phyloP scores from a whole-genome alignment of 2,329 filamentous ascomycete genomes.

The Geoglossum cookeanum region DNA sequence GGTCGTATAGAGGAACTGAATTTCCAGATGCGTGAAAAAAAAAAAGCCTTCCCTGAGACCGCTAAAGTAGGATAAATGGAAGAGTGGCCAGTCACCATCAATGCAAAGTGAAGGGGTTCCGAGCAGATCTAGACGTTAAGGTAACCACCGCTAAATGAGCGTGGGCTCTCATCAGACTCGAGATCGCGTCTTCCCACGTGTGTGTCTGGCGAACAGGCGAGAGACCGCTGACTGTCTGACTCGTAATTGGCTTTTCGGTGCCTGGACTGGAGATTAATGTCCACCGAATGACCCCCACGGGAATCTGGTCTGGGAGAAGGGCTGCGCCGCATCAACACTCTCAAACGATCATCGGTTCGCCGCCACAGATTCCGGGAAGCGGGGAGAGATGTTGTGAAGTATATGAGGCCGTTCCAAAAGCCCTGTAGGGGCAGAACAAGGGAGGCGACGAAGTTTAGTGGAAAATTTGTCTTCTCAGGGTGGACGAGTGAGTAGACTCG shows the following conservation, averaged over 20 bases:
- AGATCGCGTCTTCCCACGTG: background rate
- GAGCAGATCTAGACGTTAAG: background rate
- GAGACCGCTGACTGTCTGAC: background rate
- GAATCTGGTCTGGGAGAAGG: background rate
- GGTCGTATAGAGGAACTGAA: background rate
- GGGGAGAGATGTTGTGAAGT: slow-evolving; percentile 47
- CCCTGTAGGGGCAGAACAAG: slow-evolving; percentile 66
- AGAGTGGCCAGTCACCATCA: background rate
- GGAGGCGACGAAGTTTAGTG: slow-evolving; percentile 49
- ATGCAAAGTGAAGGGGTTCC: background rate
- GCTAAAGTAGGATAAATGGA: background rate
- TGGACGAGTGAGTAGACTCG: slow-evolving; percentile 51
- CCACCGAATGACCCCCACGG: background rate
- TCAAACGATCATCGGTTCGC: background rate
- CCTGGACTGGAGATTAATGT: background rate
- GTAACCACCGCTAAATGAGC: background rate
- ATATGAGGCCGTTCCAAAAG: slow-evolving; percentile 70
- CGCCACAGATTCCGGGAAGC: slow-evolving; percentile 26
- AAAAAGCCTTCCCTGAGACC: background rate
- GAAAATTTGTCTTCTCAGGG: slow-evolving; percentile 30
- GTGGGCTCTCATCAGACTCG: background rate
- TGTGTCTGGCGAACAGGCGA: background rate
- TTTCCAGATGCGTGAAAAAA: background rate
- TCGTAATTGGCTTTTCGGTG: background rate
- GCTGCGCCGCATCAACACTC: background rate